Conservation (phyloP, 2,329 filamentous ascomycete species). For the Aspergillus texensis region DNA sequence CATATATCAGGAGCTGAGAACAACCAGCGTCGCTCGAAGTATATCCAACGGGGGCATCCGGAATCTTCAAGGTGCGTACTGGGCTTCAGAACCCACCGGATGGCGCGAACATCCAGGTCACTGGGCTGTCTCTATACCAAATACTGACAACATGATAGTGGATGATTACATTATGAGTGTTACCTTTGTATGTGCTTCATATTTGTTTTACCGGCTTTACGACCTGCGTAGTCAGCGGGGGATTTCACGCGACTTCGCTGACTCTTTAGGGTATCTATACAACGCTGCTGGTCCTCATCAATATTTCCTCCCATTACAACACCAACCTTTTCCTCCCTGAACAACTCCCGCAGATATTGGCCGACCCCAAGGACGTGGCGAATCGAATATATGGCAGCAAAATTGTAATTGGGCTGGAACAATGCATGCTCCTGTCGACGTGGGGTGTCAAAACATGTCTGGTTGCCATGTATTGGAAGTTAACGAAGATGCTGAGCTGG, state of each 20-base stretch:
- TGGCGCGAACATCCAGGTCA: not conserved
- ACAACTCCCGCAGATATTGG: conserved; percentile 33
- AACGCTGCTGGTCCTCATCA: conserved; percentile 37
- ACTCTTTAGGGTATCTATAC: conserved; percentile 36
- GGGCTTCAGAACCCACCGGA: too few species aligned
- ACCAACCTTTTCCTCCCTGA: conserved; percentile 44
- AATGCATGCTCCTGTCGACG: conserved; percentile 52
- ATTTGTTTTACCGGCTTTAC: not conserved
- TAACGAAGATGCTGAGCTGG: conserved; percentile 42
- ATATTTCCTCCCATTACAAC: conserved; percentile 38
- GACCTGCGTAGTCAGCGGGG: not conserved
- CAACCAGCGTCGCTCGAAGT: not conserved
- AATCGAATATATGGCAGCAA: conserved; percentile 52
- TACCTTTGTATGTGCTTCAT: conserved; percentile 35
- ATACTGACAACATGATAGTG: conserved; percentile 20
- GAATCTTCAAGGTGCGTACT: not conserved
- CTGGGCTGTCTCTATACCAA: not conserved
- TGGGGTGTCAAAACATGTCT: conserved; percentile 57
- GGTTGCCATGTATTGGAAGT: conserved; percentile 52
- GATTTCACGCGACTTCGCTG: not conserved
- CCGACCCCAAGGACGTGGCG: conserved; percentile 43
- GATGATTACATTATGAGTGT: conserved; percentile 44
- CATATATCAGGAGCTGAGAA: not conserved
- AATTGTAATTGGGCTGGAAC: conserved; percentile 52
- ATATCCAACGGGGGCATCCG: not conserved